These are phyloP conservation scores for Acer negundo DNA, from an alignment of 345 rosid genomes.

Conservation along the genomic window DNA sequence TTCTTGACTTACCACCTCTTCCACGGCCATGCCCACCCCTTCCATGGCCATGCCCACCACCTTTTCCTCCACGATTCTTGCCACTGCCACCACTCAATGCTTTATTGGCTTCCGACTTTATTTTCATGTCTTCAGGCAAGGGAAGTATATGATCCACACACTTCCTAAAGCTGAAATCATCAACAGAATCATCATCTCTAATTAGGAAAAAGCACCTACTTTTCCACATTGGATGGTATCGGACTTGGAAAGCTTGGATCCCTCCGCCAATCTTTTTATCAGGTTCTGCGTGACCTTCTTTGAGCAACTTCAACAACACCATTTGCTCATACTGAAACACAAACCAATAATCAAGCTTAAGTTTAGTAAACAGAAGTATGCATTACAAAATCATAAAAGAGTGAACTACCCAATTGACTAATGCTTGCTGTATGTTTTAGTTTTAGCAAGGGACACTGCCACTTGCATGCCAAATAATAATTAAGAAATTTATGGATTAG, in stretches of 20 bases:
- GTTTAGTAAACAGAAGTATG: not conserved
- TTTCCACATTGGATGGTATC: constrained; percentile 71
- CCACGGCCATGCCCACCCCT: constrained; percentile 49
- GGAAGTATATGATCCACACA: constrained; percentile 89
- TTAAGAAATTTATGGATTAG: not conserved
- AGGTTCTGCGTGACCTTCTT: constrained; percentile 81
- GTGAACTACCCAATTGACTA: not conserved
- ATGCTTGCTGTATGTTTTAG: not conserved
- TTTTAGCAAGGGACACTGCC: not conserved
- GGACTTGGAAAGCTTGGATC: constrained; percentile 68
- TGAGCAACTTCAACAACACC: constrained; percentile 74
- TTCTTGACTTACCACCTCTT: constrained; percentile 43
- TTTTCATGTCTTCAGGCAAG: constrained; percentile 82
- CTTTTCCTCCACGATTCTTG: constrained; percentile 54
- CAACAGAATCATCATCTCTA: constrained; percentile 67
- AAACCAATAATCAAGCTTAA: constrained; percentile 2
- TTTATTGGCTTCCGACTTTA: constrained; percentile 42
- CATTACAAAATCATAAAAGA: not conserved
- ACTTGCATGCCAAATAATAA: constrained; percentile 9
- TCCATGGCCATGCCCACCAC: constrained; percentile 52
- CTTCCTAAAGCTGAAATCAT: constrained; percentile 97
- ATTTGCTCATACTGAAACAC: constrained; percentile 69
- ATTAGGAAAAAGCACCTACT: constrained; percentile 82
- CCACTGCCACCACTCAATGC: constrained; percentile 44
- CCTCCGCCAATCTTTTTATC: constrained; percentile 82